Percentiles rank a stretch among this genome's conserved stretches.
phyloP scores from a whole-genome alignment of 345 rosid genomes.

The Laguncularia racemosa region DNA sequence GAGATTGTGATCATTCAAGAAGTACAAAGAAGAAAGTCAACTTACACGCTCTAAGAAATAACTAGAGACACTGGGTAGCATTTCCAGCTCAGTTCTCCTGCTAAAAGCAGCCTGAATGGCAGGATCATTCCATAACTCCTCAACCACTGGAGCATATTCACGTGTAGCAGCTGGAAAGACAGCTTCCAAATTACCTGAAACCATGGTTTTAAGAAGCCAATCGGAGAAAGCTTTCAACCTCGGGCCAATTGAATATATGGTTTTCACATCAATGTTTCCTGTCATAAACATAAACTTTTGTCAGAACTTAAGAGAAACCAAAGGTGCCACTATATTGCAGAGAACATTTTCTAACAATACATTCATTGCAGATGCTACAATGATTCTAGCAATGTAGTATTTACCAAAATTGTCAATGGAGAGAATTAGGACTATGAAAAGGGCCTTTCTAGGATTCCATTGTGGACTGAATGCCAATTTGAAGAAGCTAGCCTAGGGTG shows the following conservation, averaged over 20 bases:
- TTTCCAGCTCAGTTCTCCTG: constrained; percentile 66
- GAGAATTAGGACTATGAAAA: no score
- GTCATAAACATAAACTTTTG: constrained; percentile 11
- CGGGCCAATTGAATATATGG: constrained; percentile 65
- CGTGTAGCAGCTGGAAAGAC: constrained; percentile 95
- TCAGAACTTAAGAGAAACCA: neutral
- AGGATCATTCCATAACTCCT: constrained; percentile 79
- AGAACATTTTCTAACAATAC: neutral
- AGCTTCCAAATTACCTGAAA: constrained; percentile 71
- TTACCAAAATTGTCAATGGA: no score
- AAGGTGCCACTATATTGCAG: constrained; percentile 1
- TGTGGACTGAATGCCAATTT: no score
- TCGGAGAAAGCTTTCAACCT: constrained; percentile 86
- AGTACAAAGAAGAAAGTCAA: constrained; percentile 15
- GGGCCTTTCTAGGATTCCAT: no score
- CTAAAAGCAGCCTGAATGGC: constrained; percentile 83
- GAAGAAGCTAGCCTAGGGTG: no score
- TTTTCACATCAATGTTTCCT: constrained; percentile 37
- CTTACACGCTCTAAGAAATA: constrained; percentile 88
- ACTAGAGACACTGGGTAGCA: constrained; percentile 77
- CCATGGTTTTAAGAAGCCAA: constrained; percentile 95
- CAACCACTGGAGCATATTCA: constrained; percentile 93
- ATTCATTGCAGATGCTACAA: neutral
- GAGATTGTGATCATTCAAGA: neutral
- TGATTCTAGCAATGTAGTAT: no score